Percentiles rank a stretch among this genome's conserved stretches.
phyloP scores from a whole-genome alignment of 177 flowering plant genomes.

The Vitis hybrid region DNA sequence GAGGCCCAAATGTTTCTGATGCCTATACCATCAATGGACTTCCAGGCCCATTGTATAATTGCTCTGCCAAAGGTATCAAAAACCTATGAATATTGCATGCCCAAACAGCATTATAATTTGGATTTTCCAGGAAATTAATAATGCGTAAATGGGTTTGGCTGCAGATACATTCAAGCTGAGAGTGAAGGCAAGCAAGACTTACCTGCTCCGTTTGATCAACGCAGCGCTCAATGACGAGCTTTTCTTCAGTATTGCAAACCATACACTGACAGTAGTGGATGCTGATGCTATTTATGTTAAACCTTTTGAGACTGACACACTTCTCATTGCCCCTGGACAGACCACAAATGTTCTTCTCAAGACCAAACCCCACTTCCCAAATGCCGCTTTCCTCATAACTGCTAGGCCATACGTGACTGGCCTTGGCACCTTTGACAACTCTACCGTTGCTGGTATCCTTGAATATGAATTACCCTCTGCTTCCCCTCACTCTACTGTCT shows the following conservation, averaged over 20 bases:
- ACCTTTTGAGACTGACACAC: conserved; percentile 40
- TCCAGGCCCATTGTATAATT: conserved; percentile 51
- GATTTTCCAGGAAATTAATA: too few relatives aligned
- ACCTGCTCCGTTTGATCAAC: conserved; percentile 50
- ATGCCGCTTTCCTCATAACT: conserved; percentile 37
- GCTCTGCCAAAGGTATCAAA: conserved; percentile 35
- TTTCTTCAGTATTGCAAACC: conserved; percentile 56
- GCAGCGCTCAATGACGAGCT: conserved; percentile 59
- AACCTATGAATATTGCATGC: background rate
- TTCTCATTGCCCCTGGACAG: conserved; percentile 53
- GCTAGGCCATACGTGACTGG: conserved; percentile 45
- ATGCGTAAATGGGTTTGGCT: background rate
- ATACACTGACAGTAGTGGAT: conserved; percentile 50
- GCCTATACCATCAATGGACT: conserved; percentile 55
- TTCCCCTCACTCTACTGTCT: background rate
- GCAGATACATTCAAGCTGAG: conserved; percentile 47
- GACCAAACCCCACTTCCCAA: conserved; percentile 31
- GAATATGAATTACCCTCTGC: conserved; percentile 21
- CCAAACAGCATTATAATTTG: too few relatives aligned
- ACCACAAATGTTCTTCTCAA: conserved; percentile 51
- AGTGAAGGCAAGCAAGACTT: conserved; percentile 52
- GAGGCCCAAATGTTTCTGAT: conserved; percentile 48
- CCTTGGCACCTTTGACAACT: conserved; percentile 39
- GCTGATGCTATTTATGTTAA: conserved; percentile 53
- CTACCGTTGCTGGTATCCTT: conserved; percentile 43